A percentile compares a stretch with the other conserved stretches of the same genome.
Evolutionary conservation across 192 early-diverging fungal genomes (phyloP).

Genomic region (Umbelopsis sp.): DNA sequence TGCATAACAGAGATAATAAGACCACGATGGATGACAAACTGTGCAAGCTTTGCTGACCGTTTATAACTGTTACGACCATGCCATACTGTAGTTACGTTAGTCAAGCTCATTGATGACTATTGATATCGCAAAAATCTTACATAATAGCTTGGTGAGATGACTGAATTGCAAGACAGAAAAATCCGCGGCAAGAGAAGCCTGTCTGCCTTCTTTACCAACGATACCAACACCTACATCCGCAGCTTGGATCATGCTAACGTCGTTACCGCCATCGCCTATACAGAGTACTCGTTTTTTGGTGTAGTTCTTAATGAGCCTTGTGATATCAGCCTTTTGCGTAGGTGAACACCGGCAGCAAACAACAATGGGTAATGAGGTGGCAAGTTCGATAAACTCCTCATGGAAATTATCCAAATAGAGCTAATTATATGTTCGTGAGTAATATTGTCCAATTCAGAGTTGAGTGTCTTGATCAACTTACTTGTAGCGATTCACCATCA

Average conservation of each 20-base stretch:
- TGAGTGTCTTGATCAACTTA: constrained; percentile 22
- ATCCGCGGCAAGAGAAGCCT: constrained; percentile 93
- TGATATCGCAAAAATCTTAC: constrained; percentile 31
- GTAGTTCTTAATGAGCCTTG: constrained; percentile 72
- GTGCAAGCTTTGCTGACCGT: constrained; percentile 89
- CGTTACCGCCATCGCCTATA: constrained; percentile 97
- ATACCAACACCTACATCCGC: constrained; percentile 97
- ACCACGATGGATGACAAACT: constrained; percentile 97
- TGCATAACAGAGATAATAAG: constrained; percentile 98
- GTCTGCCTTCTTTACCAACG: constrained; percentile 95
- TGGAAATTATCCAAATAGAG: constrained; percentile 73
- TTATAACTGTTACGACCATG: constrained; percentile 96
- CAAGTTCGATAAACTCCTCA: constrained; percentile 80
- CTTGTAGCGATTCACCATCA: constrained; percentile 88
- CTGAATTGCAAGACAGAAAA: constrained; percentile 91
- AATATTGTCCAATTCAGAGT: neutral
- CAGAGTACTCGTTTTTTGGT: constrained; percentile 80
- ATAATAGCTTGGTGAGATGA: constrained; percentile 79
- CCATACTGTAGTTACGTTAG: constrained; percentile 61
- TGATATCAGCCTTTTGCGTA: constrained; percentile 95
- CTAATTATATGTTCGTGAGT: constrained; percentile 29
- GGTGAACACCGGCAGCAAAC: constrained; percentile 96
- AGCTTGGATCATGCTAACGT: constrained; percentile 96
- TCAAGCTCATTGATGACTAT: neutral
- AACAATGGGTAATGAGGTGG: constrained; percentile 79